Evolutionary conservation across 1,139 yeast species (phyloP).

Genomic region (Diutina mesorugosa): DNA sequence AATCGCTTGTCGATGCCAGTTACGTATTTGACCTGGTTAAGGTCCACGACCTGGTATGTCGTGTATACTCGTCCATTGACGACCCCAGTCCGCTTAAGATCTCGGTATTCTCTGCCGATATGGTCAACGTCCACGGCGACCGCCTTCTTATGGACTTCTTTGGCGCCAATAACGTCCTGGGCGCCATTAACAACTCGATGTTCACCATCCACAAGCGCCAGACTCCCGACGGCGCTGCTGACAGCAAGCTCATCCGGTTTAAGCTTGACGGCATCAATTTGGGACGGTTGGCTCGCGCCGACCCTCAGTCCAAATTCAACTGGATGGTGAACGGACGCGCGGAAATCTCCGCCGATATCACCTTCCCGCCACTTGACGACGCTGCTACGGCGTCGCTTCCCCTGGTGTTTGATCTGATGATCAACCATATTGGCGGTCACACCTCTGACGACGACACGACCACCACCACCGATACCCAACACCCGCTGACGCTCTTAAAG

Average conservation of each 20-base stretch:
- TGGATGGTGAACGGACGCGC: constrained; percentile 65
- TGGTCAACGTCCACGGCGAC: constrained; percentile 46
- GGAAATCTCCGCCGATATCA: constrained; percentile 57
- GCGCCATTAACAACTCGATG: constrained; percentile 60
- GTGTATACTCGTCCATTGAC: constrained; percentile 15
- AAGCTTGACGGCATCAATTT: constrained; percentile 55
- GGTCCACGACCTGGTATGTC: constrained; percentile 42
- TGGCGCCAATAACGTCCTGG: constrained; percentile 58
- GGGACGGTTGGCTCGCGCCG: constrained; percentile 23
- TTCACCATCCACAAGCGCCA: constrained; percentile 58
- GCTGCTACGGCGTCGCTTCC: constrained; percentile 7
- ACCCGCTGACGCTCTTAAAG: constrained; percentile 16
- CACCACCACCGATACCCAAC: constrained; percentile 6
- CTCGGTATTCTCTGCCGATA: constrained; percentile 50
- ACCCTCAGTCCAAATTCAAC: constrained; percentile 37
- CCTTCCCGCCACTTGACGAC: constrained; percentile 33
- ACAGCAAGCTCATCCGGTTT: constrained; percentile 38
- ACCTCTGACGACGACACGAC: neutral
- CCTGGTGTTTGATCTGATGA: neutral
- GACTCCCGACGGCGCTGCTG: constrained; percentile 9
- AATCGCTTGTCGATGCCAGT: constrained; percentile 16
- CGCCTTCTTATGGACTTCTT: constrained; percentile 52
- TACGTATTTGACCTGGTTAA: constrained; percentile 41
- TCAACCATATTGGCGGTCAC: neutral
- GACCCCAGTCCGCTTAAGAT: constrained; percentile 29